Evolutionary conservation across 1,139 yeast species (phyloP).

Genomic region (Kurtzmaniella natalensis): DNA sequence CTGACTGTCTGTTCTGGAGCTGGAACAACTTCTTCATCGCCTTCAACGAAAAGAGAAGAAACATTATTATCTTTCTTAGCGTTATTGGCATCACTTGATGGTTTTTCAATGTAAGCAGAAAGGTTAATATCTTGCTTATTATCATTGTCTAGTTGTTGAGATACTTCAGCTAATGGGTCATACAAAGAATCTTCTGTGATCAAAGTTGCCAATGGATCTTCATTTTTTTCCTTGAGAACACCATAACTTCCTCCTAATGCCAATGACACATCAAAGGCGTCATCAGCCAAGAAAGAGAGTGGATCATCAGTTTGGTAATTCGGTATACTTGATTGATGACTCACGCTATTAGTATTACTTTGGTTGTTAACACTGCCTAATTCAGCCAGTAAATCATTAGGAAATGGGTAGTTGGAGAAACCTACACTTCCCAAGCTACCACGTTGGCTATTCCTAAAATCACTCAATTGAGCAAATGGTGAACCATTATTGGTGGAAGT

Average conservation of each 20-base stretch:
- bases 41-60: too few species aligned
- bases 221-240: conserved; percentile 2
- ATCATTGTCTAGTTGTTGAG: background rate
- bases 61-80: conserved; percentile 2
- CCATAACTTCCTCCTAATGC: conserved; percentile 34
- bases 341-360: too few species aligned
- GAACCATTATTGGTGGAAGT: conserved; percentile 11
- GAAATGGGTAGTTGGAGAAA: conserved; percentile 26
- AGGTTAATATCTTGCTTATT: too few species aligned
- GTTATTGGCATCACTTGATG: conserved; percentile 1
- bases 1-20: conserved; percentile 47
- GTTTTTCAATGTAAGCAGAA: too few species aligned
- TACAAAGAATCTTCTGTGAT: conserved; percentile 65
- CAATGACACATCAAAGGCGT: conserved; percentile 46
- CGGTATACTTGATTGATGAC: background rate
- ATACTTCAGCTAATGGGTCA: conserved; percentile 45
- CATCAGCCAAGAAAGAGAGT: conserved; percentile 40
- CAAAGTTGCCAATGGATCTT: conserved; percentile 34
- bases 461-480: conserved; percentile 16
- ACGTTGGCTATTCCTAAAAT: background rate
- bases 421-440: conserved; percentile 8
- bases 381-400: conserved; percentile 19
- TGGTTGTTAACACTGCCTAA: conserved; percentile 10
- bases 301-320: conserved; percentile 28
- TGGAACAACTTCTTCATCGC: conserved; percentile 37